These are phyloP conservation scores for Trametes coccinea DNA, from an alignment of 768 basidiomycete species.

Conservation along the genomic window DNA sequence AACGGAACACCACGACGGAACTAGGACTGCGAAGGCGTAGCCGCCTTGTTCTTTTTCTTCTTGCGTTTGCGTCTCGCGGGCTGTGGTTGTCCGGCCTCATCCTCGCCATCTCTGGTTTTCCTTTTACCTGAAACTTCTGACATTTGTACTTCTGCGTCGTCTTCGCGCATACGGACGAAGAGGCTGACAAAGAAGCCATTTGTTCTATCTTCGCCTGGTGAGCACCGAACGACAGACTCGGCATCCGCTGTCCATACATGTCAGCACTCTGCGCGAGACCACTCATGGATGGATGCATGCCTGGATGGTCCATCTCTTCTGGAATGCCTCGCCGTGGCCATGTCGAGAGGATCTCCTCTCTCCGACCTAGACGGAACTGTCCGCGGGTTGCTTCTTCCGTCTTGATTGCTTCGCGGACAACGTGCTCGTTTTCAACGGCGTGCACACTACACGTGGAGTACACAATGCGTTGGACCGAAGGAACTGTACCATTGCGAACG, in stretches of 20 bases:
- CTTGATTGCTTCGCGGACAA: conserved; percentile 71
- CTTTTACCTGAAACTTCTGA: conserved; percentile 12
- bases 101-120: conserved; percentile 18
- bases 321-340: conserved; percentile 83
- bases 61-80: conserved; percentile 27
- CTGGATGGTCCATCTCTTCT: conserved; percentile 58
- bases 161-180: conserved; percentile 53
- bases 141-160: not conserved
- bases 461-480: conserved; percentile 75
- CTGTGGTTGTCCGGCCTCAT: not conserved
- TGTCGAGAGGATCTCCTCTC: conserved; percentile 64
- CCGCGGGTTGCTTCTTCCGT: conserved; percentile 65
- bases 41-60: conserved; percentile 29
- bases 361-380: conserved; percentile 69
- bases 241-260: conserved; percentile 48
- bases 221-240: conserved; percentile 66
- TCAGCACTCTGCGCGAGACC: not conserved
- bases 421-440: conserved; percentile 89
- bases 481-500: conserved; percentile 49
- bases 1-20: too few species aligned
- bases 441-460: conserved; percentile 99
- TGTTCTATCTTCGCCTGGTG: conserved; percentile 79
- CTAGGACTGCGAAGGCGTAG: not conserved
- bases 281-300: conserved; percentile 35
- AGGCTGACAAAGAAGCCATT: conserved; percentile 99